phyloP scores from a whole-genome alignment of 257 asterid species.

The Linaria vulgaris region DNA sequence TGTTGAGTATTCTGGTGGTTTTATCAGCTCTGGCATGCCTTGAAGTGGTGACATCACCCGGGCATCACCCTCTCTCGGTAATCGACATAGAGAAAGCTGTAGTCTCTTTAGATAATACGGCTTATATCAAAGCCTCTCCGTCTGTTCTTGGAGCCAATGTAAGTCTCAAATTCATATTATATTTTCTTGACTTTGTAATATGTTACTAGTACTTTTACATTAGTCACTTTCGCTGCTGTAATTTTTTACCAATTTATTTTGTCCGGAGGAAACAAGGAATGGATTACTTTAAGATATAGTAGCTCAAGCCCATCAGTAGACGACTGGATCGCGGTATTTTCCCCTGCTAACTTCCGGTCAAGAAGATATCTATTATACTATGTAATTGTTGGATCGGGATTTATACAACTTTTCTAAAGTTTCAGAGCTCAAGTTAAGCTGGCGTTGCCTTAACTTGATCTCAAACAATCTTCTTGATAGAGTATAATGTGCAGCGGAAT shows the following conservation, averaged over 20 bases:
- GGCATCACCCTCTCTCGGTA: slow-evolving; percentile 68
- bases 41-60: slow-evolving; percentile 57
- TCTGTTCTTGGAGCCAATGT: slow-evolving; percentile 73
- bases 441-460: too few relatives aligned
- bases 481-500: too few relatives aligned
- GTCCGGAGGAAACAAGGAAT: slow-evolving; percentile 55
- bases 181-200: slow-evolving; percentile 1
- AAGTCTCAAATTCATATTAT: slow-evolving; percentile 26
- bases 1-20: slow-evolving; percentile 40
- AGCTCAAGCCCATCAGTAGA: slow-evolving; percentile 54
- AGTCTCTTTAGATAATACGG: slow-evolving; percentile 49
- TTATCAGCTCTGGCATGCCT: slow-evolving; percentile 46
- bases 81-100: slow-evolving; percentile 63
- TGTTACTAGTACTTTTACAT: not conserved
- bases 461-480: too few relatives aligned
- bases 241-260: too few relatives aligned
- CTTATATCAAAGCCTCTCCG: slow-evolving; percentile 70
- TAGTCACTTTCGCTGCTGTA: not conserved
- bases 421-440: too few relatives aligned
- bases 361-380: not conserved
- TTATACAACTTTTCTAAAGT: too few relatives aligned
- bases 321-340: slow-evolving; percentile 97
- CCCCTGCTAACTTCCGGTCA: slow-evolving; percentile 92
- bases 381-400: too few relatives aligned
- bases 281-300: slow-evolving; percentile 61